A percentile compares a stretch with the other conserved stretches of the same genome.
These are phyloP conservation scores for Syzygium syzygioides DNA, from an alignment of 441 rosid genomes.

Conservation along the genomic window DNA sequence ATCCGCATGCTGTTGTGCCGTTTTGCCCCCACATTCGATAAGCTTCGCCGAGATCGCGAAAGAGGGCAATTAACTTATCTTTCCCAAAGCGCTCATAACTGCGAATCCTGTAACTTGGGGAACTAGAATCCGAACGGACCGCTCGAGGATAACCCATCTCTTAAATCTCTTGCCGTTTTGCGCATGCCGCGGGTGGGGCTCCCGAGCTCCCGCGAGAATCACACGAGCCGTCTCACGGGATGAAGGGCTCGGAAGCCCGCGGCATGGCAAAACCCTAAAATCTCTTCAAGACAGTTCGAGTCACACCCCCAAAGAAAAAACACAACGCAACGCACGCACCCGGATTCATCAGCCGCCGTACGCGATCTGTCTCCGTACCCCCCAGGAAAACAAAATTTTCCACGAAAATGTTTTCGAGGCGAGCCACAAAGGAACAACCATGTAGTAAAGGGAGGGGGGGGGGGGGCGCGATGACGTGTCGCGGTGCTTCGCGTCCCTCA, in stretches of 20 bases:
- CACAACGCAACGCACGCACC: neutral
- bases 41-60: accelerated
- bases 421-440: accelerated
- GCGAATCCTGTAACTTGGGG: neutral
- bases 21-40: too few relatives aligned
- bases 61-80: neutral
- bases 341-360: neutral
- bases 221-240: neutral
- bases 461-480: neutral
- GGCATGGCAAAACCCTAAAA: neutral
- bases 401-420: neutral
- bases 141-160: neutral
- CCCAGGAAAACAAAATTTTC: neutral
- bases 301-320: neutral
- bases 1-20: accelerated
- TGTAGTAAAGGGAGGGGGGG: accelerated
- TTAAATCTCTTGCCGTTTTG: neutral
- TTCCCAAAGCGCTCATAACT: neutral
- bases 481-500: neutral
- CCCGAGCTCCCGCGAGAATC: neutral
- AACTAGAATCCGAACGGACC: neutral
- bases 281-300: neutral
- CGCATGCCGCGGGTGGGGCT: neutral
- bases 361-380: neutral
- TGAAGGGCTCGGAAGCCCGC: neutral